These are phyloP conservation scores for Chaetoceros tenuissimus DNA, from an alignment of 108 stramenopile species.

Conservation along the genomic window DNA sequence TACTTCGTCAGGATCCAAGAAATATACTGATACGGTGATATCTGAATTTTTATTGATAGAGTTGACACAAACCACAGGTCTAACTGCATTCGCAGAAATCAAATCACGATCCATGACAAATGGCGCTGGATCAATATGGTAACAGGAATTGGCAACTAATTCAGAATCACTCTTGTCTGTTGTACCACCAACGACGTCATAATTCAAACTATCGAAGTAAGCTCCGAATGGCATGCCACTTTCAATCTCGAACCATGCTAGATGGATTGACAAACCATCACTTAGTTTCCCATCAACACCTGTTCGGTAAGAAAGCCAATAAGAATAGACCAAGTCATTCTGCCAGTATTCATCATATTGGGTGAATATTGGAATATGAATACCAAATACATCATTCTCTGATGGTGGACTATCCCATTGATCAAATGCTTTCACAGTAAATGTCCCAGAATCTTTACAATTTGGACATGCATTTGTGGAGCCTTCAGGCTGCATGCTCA, in stretches of 20 bases:
- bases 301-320: constrained; percentile 3
- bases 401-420: not conserved
- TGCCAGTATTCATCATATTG: not conserved
- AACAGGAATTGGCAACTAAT: not conserved
- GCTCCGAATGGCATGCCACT: not conserved
- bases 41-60: not conserved
- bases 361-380: not conserved
- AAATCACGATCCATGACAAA: not conserved
- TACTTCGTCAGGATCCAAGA: not conserved
- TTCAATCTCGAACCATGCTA: not conserved
- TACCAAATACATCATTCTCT: not conserved
- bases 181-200: not conserved
- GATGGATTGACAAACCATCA: not conserved
- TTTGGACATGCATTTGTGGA: not conserved
- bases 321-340: not conserved
- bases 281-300: not conserved
- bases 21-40: not conserved
- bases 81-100: not conserved
- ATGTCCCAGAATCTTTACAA: not conserved
- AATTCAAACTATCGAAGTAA: not conserved
- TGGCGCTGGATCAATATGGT: not conserved
- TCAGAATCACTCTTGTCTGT: not conserved
- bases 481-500: not conserved
- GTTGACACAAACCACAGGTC: constrained; percentile 3
- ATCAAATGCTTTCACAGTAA: constrained; percentile 3